Evolutionary conservation across 1,284 basidiomycete species (phyloP).

Genomic region (Marasmius sp.): DNA sequence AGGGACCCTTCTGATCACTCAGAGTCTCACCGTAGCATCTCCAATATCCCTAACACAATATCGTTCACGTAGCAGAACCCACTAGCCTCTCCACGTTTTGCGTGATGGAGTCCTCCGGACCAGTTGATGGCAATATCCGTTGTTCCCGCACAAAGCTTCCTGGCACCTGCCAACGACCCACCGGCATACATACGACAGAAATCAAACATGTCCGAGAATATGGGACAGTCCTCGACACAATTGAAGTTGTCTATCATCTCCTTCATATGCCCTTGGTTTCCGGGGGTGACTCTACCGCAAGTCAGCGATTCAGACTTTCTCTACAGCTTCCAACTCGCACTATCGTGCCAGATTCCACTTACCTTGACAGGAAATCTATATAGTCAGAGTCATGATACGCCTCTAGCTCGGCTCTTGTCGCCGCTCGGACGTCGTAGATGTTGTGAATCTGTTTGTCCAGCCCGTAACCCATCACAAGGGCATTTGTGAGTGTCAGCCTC

Average conservation of each 20-base stretch:
- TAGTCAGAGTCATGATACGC: slow-evolving; percentile 94
- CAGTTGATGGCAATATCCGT: slow-evolving; percentile 98
- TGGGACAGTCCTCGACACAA: slow-evolving; percentile 92
- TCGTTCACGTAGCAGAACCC: slow-evolving; percentile 98
- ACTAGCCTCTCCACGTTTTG: slow-evolving; percentile 93
- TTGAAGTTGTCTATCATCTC: slow-evolving; percentile 82
- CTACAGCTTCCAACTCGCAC: no score
- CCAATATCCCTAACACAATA: slow-evolving; percentile 91
- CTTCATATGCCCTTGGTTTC: slow-evolving; percentile 73
- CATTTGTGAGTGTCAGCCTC: slow-evolving; percentile 90
- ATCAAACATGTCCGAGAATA: slow-evolving; percentile 90
- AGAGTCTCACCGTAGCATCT: slow-evolving; percentile 72
- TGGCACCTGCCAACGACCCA: slow-evolving; percentile 85
- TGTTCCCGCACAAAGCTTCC: slow-evolving; percentile 80
- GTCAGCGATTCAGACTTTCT: not conserved
- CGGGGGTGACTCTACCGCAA: slow-evolving; percentile 71
- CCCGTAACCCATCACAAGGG: slow-evolving; percentile 94
- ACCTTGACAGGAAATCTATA: slow-evolving; percentile 92
- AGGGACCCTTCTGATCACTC: not conserved
- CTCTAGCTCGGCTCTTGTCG: slow-evolving; percentile 88
- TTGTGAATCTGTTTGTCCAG: slow-evolving; percentile 93
- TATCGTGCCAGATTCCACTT: slow-evolving; percentile 20
- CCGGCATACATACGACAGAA: slow-evolving; percentile 93
- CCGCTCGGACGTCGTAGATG: slow-evolving; percentile 87
- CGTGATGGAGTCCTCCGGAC: slow-evolving; percentile 95